phyloP scores from a whole-genome alignment of 768 basidiomycete species.

The Rickenella mellea region DNA sequence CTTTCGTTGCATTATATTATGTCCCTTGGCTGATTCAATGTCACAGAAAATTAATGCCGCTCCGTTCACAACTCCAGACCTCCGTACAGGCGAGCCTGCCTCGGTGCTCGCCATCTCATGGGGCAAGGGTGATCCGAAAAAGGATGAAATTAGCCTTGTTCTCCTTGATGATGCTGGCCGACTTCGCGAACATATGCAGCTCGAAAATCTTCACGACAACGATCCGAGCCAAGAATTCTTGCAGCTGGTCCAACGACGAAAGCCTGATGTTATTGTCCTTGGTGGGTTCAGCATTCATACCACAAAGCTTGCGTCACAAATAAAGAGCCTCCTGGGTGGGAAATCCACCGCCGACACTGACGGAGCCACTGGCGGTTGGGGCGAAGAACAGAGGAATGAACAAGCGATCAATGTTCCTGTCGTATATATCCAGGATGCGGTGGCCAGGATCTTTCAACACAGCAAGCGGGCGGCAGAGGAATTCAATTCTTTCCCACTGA shows the following conservation, averaged over 20 bases:
- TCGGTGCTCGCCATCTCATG: constrained; percentile 86
- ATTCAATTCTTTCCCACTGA: constrained; percentile 65
- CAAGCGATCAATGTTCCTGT: constrained; percentile 56
- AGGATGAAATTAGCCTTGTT: constrained; percentile 79
- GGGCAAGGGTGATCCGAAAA: constrained; percentile 91
- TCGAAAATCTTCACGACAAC: constrained; percentile 76
- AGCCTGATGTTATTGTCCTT: constrained; percentile 81
- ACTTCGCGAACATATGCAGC: constrained; percentile 79
- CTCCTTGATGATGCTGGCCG: constrained; percentile 85
- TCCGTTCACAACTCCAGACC: constrained; percentile 53
- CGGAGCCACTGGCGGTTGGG: constrained; percentile 19
- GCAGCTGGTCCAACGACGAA: constrained; percentile 72
- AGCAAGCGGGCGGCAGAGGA: constrained; percentile 79
- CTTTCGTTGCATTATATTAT: not conserved
- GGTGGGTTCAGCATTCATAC: constrained; percentile 86
- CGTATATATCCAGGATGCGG: constrained; percentile 81
- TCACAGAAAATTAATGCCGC: constrained; percentile 74
- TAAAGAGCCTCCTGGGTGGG: constrained; percentile 46
- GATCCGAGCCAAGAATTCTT: constrained; percentile 66
- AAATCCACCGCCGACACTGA: constrained; percentile 17
- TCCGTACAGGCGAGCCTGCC: constrained; percentile 62
- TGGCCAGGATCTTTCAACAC: constrained; percentile 90
- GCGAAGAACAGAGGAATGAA: constrained; percentile 22
- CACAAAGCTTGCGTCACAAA: constrained; percentile 50
- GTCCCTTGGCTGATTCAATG: constrained; percentile 8